phyloP scores from a whole-genome alignment of 106 monocot genomes.

The Dendrobium huoshanense region DNA sequence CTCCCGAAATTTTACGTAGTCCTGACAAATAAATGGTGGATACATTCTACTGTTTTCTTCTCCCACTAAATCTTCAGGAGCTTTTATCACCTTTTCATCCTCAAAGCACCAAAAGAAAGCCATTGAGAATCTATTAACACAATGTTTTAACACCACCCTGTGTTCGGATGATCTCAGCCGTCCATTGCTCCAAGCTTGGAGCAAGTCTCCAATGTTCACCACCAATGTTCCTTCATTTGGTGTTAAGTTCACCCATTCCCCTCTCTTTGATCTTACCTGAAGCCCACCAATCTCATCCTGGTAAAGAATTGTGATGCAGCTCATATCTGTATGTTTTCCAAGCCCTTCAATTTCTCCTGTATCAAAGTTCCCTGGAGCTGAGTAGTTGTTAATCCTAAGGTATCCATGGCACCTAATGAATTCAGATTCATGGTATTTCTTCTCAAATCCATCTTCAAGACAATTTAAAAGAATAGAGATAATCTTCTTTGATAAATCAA shows the following conservation, averaged over 20 bases:
- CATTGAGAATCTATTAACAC: constrained; percentile 13
- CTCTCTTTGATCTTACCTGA: constrained; percentile 30
- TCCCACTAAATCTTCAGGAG: constrained; percentile 27
- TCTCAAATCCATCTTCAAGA: constrained; percentile 22
- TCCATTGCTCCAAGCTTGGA: constrained; percentile 61
- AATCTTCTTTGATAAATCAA: constrained; percentile 31
- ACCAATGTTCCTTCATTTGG: constrained; percentile 25
- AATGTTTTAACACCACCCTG: constrained; percentile 23
- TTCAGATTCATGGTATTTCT: constrained; percentile 27
- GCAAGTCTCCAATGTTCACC: constrained; percentile 48
- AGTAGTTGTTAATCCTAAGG: constrained; percentile 41
- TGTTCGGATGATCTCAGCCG: constrained; percentile 35
- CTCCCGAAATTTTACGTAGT: constrained; percentile 43
- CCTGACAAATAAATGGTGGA: constrained; percentile 30
- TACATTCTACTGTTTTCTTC: constrained; percentile 17
- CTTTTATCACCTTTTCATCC: constrained; percentile 36
- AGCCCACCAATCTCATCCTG: constrained; percentile 48
- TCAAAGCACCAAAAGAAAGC: constrained; percentile 63
- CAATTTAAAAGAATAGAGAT: constrained; percentile 25
- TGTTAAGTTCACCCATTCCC: constrained; percentile 29
- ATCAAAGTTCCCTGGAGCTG: constrained; percentile 4
- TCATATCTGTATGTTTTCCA: constrained; percentile 62
- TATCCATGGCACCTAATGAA: constrained; percentile 45
- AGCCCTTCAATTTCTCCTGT: constrained; percentile 34
- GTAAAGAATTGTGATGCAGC: constrained; percentile 44